These are phyloP conservation scores for Setaria viridis DNA, from an alignment of 202 grass and related monocot species.

Conservation along the genomic window DNA sequence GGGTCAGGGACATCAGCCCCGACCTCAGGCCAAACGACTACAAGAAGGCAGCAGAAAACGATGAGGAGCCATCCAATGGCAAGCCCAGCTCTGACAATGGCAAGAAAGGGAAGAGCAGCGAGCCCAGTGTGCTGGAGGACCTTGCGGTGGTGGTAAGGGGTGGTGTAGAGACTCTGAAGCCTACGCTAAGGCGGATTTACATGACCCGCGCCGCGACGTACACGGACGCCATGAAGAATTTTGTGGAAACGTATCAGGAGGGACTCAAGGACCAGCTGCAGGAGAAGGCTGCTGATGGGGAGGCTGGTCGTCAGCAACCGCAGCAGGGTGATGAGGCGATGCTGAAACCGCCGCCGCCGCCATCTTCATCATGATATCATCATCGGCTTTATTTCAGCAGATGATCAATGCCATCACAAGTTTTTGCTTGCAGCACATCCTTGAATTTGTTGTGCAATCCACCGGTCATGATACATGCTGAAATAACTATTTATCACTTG, in stretches of 20 bases:
- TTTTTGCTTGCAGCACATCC: not conserved
- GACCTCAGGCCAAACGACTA: slow-evolving; percentile 75
- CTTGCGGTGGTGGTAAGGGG: slow-evolving; percentile 55
- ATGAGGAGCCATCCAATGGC: not conserved
- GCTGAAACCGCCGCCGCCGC: not conserved
- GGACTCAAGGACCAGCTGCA: slow-evolving; percentile 75
- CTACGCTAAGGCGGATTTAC: slow-evolving; percentile 56
- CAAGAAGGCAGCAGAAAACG: slow-evolving; percentile 23
- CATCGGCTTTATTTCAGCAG: not conserved
- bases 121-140: slow-evolving; percentile 66
- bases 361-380: not conserved
- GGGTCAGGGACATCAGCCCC: slow-evolving; percentile 72
- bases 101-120: slow-evolving; percentile 38
- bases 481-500: not conserved
- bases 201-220: slow-evolving; percentile 68
- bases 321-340: slow-evolving; percentile 36
- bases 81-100: not conserved
- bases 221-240: slow-evolving; percentile 60
- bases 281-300: slow-evolving; percentile 45
- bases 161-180: slow-evolving; percentile 68
- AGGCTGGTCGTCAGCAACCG: not conserved
- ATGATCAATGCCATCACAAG: not conserved
- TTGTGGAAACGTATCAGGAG: slow-evolving; percentile 73
- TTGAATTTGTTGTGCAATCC: not conserved
- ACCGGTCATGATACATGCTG: not conserved